These are phyloP conservation scores for Conticribra guillardii DNA, from an alignment of 108 stramenopile species.

Conservation along the genomic window DNA sequence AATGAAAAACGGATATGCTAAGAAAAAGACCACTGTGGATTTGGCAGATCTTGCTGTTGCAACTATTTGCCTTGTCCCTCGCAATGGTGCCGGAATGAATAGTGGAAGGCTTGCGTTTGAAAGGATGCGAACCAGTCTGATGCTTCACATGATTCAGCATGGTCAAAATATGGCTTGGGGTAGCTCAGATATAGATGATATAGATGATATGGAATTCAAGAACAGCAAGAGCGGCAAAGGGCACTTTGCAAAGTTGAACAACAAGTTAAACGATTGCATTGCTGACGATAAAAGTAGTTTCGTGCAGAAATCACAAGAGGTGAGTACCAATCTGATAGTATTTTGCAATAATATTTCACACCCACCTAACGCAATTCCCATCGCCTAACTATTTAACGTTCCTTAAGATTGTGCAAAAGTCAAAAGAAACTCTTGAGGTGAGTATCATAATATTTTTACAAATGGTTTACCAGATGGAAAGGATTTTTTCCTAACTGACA, in stretches of 20 bases:
- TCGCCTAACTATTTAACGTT: neutral
- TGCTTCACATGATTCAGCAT: conserved; percentile 53
- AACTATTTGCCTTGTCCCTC: conserved; percentile 40
- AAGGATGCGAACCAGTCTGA: conserved; percentile 46
- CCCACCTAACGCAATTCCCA: neutral
- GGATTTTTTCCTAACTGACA: neutral
- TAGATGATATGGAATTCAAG: no score
- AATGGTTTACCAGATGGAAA: neutral
- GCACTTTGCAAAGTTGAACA: conserved; percentile 32
- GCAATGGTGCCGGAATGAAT: conserved; percentile 42
- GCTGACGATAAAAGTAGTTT: conserved; percentile 25
- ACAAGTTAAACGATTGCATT: conserved; percentile 29
- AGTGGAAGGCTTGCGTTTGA: conserved; percentile 41
- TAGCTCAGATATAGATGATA: conserved; percentile 1
- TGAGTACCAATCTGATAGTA: neutral
- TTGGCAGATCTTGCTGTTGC: conserved; percentile 44
- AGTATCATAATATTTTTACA: neutral
- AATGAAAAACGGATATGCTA: conserved; percentile 11
- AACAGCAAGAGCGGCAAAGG: conserved; percentile 14
- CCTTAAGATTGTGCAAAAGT: conserved; percentile 22
- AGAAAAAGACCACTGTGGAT: conserved; percentile 19
- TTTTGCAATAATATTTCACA: neutral
- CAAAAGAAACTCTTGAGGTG: conserved; percentile 47
- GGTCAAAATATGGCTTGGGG: conserved; percentile 26
- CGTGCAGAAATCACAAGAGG: conserved; percentile 42